Evolutionary conservation across 1,284 basidiomycete genomes (phyloP), one percentile per base, ranked within the genome.

Genomic region (Ustilago crameri): DNA sequence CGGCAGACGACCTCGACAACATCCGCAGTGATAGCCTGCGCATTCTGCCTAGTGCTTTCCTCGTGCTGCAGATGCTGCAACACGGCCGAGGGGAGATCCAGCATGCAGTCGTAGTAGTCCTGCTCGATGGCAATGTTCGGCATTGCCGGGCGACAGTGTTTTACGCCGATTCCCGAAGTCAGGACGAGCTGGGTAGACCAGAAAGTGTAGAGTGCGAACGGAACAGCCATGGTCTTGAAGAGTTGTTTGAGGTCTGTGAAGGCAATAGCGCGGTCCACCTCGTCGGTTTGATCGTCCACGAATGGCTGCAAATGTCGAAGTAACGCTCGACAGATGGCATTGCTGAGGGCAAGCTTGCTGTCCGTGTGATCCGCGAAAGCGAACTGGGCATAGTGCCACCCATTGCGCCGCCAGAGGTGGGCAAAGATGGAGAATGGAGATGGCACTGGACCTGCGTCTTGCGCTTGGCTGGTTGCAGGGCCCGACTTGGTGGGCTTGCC

Each of bases 361-460:
- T 73, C 64, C 5, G 23, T 37, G n/a, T 73, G 60, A 37, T 73
- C 70, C 8, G 51, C 64, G 27, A 67, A 68, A 20, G 56, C 49
- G 30, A 73, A 73, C n/a, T 73, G 70, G 4, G 50, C 38, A 9
- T 52, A 59, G 46, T 73, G 51, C 63, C 63, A 73, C 26, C 70
- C 70, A 27, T 53, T 50, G 5, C 42, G 41, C 18, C 48, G 41
- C 64, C 64, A 73, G 5, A 57, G 3, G 10, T 63, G 52, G 0
- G 51, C 44, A 26, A 68, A 73, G 40, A 68, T 35, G 3, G 56
- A 53, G 44, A 63, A 73, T 5, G 60, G 53, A 15, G 69, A 72
- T 35, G 55, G 20, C 9, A 17, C 12, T 17, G 7, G n/a, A 17
- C 5, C 12, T 9, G 35, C 9, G 5, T 37, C 17, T 5, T 15